Evolutionary conservation across 2,329 filamentous ascomycete species (phyloP).

Genomic region (Pseudopyricularia cyperi): DNA sequence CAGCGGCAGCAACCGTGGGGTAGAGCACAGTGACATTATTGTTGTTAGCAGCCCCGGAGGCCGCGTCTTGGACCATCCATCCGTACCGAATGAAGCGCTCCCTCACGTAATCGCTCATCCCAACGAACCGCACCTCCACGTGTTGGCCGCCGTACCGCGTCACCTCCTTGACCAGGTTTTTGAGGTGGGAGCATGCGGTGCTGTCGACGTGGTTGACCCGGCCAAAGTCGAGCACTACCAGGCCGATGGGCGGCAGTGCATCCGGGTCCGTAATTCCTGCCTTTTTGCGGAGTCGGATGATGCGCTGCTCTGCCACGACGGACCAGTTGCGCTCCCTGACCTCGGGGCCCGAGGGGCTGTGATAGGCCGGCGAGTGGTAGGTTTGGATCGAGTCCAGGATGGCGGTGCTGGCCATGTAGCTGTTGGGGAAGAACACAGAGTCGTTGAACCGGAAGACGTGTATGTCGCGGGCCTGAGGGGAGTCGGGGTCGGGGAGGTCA

Average conservation of each 20-base stretch:
- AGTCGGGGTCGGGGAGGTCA: slow-evolving; percentile 19
- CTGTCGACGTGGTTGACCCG: slow-evolving; percentile 39
- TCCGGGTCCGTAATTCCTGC: slow-evolving; percentile 20
- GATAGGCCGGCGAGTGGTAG: slow-evolving; percentile 24
- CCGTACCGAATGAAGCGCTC: slow-evolving; percentile 23
- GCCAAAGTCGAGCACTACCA: slow-evolving; percentile 38
- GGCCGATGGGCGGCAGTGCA: slow-evolving; percentile 23
- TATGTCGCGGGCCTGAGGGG: slow-evolving; percentile 22
- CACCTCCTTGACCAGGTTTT: slow-evolving; percentile 32
- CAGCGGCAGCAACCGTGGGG: neutral
- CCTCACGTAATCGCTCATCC: slow-evolving; percentile 27
- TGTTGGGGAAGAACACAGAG: slow-evolving; percentile 48
- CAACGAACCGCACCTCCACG: slow-evolving; percentile 33
- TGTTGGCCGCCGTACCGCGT: slow-evolving; percentile 32
- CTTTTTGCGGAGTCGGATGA: slow-evolving; percentile 28
- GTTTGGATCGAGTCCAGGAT: slow-evolving; percentile 38
- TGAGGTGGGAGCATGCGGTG: slow-evolving; percentile 35
- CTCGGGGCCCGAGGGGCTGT: slow-evolving; percentile 15
- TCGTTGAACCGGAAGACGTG: slow-evolving; percentile 44
- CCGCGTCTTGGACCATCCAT: slow-evolving; percentile 17
- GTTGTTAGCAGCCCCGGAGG: neutral
- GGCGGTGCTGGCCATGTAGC: slow-evolving; percentile 34
- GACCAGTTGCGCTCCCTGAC: slow-evolving; percentile 37
- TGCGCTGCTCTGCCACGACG: slow-evolving; percentile 32
- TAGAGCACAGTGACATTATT: slow-evolving; percentile 1